phyloP scores from a whole-genome alignment of 306 rosid species.

The Inga leiocalycina region DNA sequence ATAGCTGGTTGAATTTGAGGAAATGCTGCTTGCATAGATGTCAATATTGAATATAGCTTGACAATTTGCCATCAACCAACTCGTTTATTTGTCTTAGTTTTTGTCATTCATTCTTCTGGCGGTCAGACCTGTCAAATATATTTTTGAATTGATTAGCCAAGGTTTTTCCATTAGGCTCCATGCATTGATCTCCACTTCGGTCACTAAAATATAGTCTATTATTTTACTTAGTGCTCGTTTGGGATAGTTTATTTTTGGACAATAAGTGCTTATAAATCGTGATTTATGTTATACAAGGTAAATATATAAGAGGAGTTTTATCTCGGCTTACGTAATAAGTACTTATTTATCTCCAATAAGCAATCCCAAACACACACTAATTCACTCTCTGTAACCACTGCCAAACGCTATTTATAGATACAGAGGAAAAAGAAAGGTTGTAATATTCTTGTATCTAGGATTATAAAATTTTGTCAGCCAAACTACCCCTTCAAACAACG shows the following conservation, averaged over 20 bases:
- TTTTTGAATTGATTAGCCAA: conserved; percentile 6
- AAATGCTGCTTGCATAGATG: conserved; percentile 22
- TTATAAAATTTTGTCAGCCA: not conserved
- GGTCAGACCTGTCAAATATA: conserved; percentile 3
- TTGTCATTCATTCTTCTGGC: conserved; percentile 14
- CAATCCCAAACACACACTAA: too few relatives aligned
- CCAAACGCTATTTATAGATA: conserved; percentile 2
- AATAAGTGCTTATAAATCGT: too few relatives aligned
- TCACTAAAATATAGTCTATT: not conserved
- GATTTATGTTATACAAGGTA: too few relatives aligned
- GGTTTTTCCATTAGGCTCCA: not conserved
- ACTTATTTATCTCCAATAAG: too few relatives aligned
- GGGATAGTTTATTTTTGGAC: too few relatives aligned
- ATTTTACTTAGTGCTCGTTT: not conserved
- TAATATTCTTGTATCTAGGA: not conserved
- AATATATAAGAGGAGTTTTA: too few relatives aligned
- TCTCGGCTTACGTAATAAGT: too few relatives aligned
- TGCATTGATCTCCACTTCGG: not conserved
- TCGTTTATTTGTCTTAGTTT: not conserved
- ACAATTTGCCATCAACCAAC: conserved; percentile 16
- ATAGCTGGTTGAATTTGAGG: conserved; percentile 37
- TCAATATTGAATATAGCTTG: conserved; percentile 8
- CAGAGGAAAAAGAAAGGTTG: not conserved
- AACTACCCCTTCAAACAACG: not conserved
- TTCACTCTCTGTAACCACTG: conserved; percentile 8